Base-by-base conservation (phyloP, 306 rosid species). In the Comarum palustre region DNA sequence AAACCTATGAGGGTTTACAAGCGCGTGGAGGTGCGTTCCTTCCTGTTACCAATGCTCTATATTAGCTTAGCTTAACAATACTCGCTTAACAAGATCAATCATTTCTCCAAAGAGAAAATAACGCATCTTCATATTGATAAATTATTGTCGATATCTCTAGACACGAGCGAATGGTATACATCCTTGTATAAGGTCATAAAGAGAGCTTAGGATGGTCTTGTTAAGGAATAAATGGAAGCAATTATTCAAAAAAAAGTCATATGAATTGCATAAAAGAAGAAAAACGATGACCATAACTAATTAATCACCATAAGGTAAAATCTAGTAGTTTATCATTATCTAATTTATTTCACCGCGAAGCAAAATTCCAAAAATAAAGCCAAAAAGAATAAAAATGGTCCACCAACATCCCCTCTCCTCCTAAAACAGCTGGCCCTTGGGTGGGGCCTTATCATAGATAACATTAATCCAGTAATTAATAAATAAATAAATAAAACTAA, bases 391-490 rank as follows among this genome's bases (percentile, higher is more conserved):
- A 70, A 42, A 81, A 81, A 79, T 79, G 84, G 88, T 82, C 84
- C 84, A 79, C 75, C 75, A 54, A n/a, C n/a, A n/a, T n/a, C n/a
- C n/a, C n/a, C n/a, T n/a, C n/a, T n/a, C 72, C 68, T 78, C 73
- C 73, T 71, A 65, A 65, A 82, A 76, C 88, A 84, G 84, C 82
- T 84, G 86, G 82, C 86, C 31, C 48, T 65, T 66, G 73, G 76
- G 82, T 66, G 73, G 76, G 82, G 69, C 78, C 80, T 75, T 64
- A 57, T 73, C 34, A 61, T 36, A 19, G 68, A 78, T 34, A 77
- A 54, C 61, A 25, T 51, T 29, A 42, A 15, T n/a, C 46, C 3
- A 27, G n/a, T n/a, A n/a, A n/a, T n/a, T 5, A 27, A 12, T 6
- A 55, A 6, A 25, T 1, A 25, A 16, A 19, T n/a, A n/a, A 5